Evolutionary conservation across 2,329 filamentous ascomycete genomes (phyloP), one percentile per base, ranked within the genome.

Genomic region (Alternaria angustiovoidea): DNA sequence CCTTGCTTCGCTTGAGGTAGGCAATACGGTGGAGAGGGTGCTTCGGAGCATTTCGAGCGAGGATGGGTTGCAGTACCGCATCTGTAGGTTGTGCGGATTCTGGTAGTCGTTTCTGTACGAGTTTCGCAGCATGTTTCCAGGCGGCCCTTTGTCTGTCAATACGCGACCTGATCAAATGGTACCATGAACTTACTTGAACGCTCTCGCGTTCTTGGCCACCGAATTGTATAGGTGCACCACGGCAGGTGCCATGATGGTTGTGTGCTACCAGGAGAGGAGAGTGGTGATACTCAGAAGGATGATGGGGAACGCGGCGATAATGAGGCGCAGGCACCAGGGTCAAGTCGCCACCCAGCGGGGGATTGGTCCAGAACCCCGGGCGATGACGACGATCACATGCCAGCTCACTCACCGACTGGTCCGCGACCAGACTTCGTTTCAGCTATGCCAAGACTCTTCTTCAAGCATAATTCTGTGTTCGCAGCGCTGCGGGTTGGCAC

Each of bases 11-110:
- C 64, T 86, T 86, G 64, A 91, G 85, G 53, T 83, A 84, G 47
- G 88, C 88, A 61, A 85, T 81, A 41, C 86, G 87, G 72, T 88
- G 88, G 57, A 88, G 80, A 36, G 87, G 86, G 61, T 90, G 88
- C 41, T 83, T 83, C 8, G 84, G 81, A 30, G 82, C 78, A 65
- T 84, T 83, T 64, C 87, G 86, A 38, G 83, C 85, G 67, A 88
- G 85, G 26, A 86, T 81, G 18, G 88, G 87, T 73, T 90, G 84
- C 49, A 89, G 78, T 69, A 86, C 81, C 26, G 77, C 77, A 64
- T 82, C 75, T 20, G 81, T 71, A 61, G 84, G 79, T 57, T 80
- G 77, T 59, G 74, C 54, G 59, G 79, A 76, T 36, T 81, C 74
- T 54, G 79, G 77, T 51, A 85, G 70, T 59, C 82, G 80, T 58